phyloP scores from a whole-genome alignment of 805 yeast species.

The Barnettozyma pratensis region DNA sequence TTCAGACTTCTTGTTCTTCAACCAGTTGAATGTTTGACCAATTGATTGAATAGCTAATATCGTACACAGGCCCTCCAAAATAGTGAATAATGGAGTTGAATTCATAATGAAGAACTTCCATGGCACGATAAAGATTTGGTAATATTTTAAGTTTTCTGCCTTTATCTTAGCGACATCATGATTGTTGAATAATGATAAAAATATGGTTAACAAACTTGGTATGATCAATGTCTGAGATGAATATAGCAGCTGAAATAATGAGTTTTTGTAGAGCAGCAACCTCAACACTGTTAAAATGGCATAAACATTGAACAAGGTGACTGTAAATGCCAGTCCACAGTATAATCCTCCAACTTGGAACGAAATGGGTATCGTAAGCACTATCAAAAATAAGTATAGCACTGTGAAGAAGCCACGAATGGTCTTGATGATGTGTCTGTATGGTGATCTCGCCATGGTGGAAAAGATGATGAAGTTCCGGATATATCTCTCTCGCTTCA shows the following conservation, averaged over 20 bases:
- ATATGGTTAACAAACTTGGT: conserved; percentile 74
- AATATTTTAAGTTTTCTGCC: conserved; percentile 21
- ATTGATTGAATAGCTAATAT: conserved; percentile 87
- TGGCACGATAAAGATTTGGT: conserved; percentile 40
- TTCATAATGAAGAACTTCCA: conserved; percentile 74
- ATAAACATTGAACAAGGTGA: conserved; percentile 66
- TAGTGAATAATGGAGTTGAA: conserved; percentile 84
- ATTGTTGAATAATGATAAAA: conserved; percentile 48
- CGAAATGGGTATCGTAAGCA: conserved; percentile 84
- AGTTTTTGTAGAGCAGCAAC: conserved; percentile 35
- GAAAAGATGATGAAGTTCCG: no score
- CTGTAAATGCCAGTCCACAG: conserved; percentile 83
- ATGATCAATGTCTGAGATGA: conserved; percentile 78
- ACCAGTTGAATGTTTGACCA: conserved; percentile 76
- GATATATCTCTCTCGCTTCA: not conserved
- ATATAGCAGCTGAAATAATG: conserved; percentile 43
- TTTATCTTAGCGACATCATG: conserved; percentile 22
- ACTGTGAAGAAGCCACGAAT: conserved; percentile 39
- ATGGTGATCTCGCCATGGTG: conserved; percentile 6
- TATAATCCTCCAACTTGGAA: conserved; percentile 89
- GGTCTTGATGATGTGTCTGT: conserved; percentile 10
- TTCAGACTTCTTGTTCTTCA: conserved; percentile 59
- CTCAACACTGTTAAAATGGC: conserved; percentile 70
- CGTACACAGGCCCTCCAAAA: conserved; percentile 91
- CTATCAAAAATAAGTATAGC: conserved; percentile 60